These are phyloP conservation scores for Bryoerythrophyllum caledonicum DNA, from an alignment of 225 moss, liverwort and hornwort genomes.

Conservation along the genomic window DNA sequence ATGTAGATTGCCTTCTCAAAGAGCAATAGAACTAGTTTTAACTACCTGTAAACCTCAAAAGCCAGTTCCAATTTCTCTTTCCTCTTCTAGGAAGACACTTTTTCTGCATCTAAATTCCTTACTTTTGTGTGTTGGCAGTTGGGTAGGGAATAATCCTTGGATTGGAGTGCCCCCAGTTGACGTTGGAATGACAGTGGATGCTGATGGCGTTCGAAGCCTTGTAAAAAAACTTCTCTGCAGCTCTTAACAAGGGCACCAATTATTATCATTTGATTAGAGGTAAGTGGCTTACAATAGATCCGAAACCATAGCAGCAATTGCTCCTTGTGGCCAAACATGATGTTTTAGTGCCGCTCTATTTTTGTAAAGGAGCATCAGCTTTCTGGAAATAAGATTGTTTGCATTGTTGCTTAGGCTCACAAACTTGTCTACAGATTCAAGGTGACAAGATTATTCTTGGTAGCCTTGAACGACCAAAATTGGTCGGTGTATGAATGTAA, in stretches of 20 bases:
- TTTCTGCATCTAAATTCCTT: background rate
- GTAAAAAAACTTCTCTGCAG: constrained; percentile 64
- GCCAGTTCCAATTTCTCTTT: too few relatives aligned
- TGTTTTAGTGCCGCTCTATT: constrained; percentile 2
- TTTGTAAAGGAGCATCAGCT: background rate
- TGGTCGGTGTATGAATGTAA: too few relatives aligned
- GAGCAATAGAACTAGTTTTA: too few relatives aligned
- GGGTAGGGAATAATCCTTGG: constrained; percentile 74
- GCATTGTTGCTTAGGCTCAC: background rate
- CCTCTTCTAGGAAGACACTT: too few relatives aligned
- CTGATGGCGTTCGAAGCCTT: constrained; percentile 57
- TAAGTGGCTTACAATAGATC: background rate
- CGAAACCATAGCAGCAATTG: background rate
- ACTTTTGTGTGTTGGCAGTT: constrained; percentile 42
- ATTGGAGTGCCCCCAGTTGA: constrained; percentile 50
- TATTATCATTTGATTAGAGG: background rate
- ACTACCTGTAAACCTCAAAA: too few relatives aligned
- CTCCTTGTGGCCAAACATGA: background rate
- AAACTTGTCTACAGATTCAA: background rate
- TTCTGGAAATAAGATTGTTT: constrained; percentile 2
- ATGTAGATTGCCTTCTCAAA: too few relatives aligned
- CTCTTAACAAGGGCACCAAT: constrained; percentile 19
- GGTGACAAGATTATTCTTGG: constrained; percentile 4
- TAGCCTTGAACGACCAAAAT: too few relatives aligned
- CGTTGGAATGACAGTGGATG: constrained; percentile 78